These are phyloP conservation scores for Dioscorea cayenensis DNA, from an alignment of 116 monocot genomes.

Conservation along the genomic window DNA sequence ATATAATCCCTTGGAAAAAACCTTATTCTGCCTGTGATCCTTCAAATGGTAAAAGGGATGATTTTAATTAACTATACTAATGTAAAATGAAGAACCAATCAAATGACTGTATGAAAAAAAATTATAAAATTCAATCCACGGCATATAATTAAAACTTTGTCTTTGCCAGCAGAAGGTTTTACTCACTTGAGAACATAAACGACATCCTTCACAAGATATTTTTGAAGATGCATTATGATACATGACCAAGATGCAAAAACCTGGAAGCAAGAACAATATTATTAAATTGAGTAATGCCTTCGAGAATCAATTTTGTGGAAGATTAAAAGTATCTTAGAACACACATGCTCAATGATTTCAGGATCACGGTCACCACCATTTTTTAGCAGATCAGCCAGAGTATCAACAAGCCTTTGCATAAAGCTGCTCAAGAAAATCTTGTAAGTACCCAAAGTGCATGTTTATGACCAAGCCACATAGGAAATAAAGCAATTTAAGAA, in stretches of 20 bases:
- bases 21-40: slow-evolving; percentile 60
- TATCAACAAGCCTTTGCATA: slow-evolving; percentile 35
- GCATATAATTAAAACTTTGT: no score
- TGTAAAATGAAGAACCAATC: not conserved
- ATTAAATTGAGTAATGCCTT: not conserved
- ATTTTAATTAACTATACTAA: not conserved
- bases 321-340: not conserved
- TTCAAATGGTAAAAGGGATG: slow-evolving; percentile 16
- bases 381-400: slow-evolving; percentile 43
- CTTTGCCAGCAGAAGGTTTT: not conserved
- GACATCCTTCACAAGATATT: slow-evolving; percentile 68
- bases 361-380: slow-evolving; percentile 72
- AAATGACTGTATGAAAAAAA: no score
- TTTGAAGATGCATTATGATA: slow-evolving; percentile 79
- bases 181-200: slow-evolving; percentile 65
- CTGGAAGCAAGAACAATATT: slow-evolving; percentile 35
- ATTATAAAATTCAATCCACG: no score
- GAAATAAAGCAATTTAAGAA: not conserved
- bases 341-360: slow-evolving; percentile 74
- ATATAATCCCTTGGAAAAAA: slow-evolving; percentile 71
- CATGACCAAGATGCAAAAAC: slow-evolving; percentile 80
- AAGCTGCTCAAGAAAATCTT: slow-evolving; percentile 29
- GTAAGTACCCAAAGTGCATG: not conserved
- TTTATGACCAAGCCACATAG: not conserved
- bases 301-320: not conserved